These are phyloP conservation scores for Aeschynomene evenia DNA, from an alignment of 306 rosid species.

Conservation along the genomic window DNA sequence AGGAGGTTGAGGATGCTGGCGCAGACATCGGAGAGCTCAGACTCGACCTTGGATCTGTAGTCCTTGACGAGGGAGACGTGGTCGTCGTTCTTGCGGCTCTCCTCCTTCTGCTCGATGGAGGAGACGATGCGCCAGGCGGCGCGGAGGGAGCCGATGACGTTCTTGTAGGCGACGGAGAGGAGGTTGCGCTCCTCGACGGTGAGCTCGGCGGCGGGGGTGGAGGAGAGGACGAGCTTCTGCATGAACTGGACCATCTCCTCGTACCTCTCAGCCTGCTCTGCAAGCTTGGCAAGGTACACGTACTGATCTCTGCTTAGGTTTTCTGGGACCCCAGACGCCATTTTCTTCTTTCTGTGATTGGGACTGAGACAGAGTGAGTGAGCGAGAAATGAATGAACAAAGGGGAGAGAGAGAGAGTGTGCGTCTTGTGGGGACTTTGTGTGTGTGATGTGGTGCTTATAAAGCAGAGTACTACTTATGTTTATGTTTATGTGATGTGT, in stretches of 20 bases:
- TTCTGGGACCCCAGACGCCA: slow-evolving; percentile 53
- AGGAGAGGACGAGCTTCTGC: slow-evolving; percentile 65
- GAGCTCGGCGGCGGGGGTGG: slow-evolving; percentile 68
- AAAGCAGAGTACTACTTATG: no score
- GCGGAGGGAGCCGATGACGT: slow-evolving; percentile 73
- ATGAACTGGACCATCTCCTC: slow-evolving; percentile 84
- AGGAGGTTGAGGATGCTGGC: slow-evolving; percentile 50
- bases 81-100: slow-evolving; percentile 68
- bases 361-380: neutral
- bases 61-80: slow-evolving; percentile 59
- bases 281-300: slow-evolving; percentile 66
- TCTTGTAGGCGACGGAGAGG: slow-evolving; percentile 67
- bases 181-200: slow-evolving; percentile 72
- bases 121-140: slow-evolving; percentile 82
- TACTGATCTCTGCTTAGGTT: slow-evolving; percentile 64
- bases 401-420: neutral
- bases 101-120: slow-evolving; percentile 76
- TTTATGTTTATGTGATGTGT: neutral
- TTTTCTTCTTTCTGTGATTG: neutral
- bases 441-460: neutral
- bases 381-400: neutral
- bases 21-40: slow-evolving; percentile 54
- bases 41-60: slow-evolving; percentile 73
- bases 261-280: slow-evolving; percentile 78
- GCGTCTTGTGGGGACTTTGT: neutral